These are phyloP conservation scores for Capsicum baccatum DNA, from an alignment of 257 asterid genomes.

Conservation along the genomic window DNA sequence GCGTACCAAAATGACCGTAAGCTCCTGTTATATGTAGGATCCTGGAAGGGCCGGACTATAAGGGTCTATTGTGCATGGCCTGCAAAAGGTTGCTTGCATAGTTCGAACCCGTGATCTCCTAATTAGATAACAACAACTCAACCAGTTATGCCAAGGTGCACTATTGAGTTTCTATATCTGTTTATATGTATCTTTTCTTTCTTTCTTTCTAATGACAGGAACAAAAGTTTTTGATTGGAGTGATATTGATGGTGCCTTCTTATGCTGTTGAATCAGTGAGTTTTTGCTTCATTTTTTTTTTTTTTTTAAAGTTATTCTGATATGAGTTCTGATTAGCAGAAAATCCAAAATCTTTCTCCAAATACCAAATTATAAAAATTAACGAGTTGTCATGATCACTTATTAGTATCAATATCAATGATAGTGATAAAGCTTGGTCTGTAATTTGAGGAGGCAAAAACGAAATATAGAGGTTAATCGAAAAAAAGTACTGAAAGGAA, in stretches of 20 bases:
- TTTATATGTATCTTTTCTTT: not conserved
- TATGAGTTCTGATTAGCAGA: conserved; percentile 13
- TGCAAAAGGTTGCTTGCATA: no score
- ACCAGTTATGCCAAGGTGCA: no score
- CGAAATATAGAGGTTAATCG: no score
- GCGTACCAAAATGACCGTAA: no score
- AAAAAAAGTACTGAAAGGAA: not conserved
- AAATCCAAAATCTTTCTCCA: not conserved
- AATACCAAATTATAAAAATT: not conserved
- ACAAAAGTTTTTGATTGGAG: conserved; percentile 94
- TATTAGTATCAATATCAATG: not conserved
- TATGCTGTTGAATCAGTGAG: conserved; percentile 92
- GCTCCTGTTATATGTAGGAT: no score
- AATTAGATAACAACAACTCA: no score
- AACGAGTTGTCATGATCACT: not conserved
- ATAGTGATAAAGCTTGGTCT: not conserved
- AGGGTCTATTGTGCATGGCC: no score
- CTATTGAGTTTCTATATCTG: not conserved
- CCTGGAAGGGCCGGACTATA: no score
- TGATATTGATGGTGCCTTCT: conserved; percentile 90
- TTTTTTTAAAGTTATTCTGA: not conserved
- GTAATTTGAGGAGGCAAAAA: not conserved
- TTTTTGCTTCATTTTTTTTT: not conserved
- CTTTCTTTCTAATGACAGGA: conserved; percentile 51
- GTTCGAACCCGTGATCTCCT: no score